A percentile compares a stretch with the other conserved stretches of the same genome.
phyloP scores from a whole-genome alignment of 805 yeast species.

The Hanseniaspora hatyaiensis region DNA sequence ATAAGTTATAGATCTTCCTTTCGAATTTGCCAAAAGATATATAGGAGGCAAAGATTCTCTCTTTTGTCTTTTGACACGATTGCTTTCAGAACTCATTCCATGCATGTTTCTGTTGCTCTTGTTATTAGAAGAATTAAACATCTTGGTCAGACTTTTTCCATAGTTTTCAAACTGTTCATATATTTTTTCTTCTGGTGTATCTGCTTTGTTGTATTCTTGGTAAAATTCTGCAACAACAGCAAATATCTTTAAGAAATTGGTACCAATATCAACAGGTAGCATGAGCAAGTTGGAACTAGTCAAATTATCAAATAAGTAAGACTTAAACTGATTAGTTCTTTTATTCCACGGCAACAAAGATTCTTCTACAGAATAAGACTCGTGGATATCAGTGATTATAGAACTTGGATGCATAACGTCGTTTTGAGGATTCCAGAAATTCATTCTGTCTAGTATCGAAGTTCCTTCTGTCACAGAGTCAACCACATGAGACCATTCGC shows the following conservation, averaged over 20 bases:
- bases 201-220: conserved; percentile 29
- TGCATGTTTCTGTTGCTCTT: conserved; percentile 17
- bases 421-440: conserved; percentile 54
- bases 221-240: conserved; percentile 61
- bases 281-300: conserved; percentile 67
- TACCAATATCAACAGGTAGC: conserved; percentile 63
- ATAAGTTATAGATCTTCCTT: conserved; percentile 62
- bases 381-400: conserved; percentile 6
- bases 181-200: conserved; percentile 8
- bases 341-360: conserved; percentile 13
- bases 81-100: not conserved
- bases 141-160: not conserved
- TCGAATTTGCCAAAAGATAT: conserved; percentile 62
- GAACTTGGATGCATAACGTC: conserved; percentile 15
- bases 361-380: not conserved
- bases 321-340: conserved; percentile 11
- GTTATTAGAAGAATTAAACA: not conserved
- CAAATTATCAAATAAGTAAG: conserved; percentile 13
- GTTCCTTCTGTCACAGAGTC: conserved; percentile 76
- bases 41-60: conserved; percentile 47
- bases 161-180: conserved; percentile 14
- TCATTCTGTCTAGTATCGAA: conserved; percentile 52
- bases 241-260: conserved; percentile 69
- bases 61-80: conserved; percentile 11
- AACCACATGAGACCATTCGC: conserved; percentile 76